Evolutionary conservation across 345 rosid species (phyloP), one percentile per base, ranked within the genome.

Genomic region (Odontarrhena argentea): DNA sequence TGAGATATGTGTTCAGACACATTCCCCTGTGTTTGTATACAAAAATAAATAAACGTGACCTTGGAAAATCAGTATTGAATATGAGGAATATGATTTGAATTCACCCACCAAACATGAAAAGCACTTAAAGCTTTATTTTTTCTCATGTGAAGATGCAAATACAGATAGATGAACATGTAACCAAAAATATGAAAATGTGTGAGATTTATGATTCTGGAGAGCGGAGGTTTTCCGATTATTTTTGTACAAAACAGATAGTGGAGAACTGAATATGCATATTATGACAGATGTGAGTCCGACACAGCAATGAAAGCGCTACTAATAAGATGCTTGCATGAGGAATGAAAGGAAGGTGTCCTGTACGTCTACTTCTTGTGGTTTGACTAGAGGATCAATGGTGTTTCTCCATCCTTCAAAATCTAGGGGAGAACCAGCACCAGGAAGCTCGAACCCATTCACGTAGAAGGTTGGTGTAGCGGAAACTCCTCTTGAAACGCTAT

Each of bases 401-500:
- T 73, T 83, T 78, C 74, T 82, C 98, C 96, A 92, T 30, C 62
- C 78, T 6, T 73, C 74, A 36, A 71, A 85, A 57, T 82, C 84
- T 1, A 80, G 12, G 3, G 83, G 36, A 13, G 86, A 78, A 52
- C 85, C 89, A 43, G 80, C 53, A 63, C 67, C 88, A 0, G 95
- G 85, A 55, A 92, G 34, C 15, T 55, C 76, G 66, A 92, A 89
- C 57, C 98, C 96, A 46, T 92, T 92, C 50, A 92, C 69, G 32
- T 66, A 82, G 86, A 87, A 89, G 32, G 72, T 48, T 8, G 93
- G 98, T 1, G 96, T 89, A 10, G 81, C 89, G 5, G n/a, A 89
- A 11, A 81, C 89, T 14, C 89, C 92, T 70, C 86, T 84, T 14
- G 92, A 82, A 7, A 88, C 58, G 55, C 89, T 87, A 79, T 79